Conservation (phyloP, 805 yeast species). For the Wickerhamiella nectarea region DNA sequence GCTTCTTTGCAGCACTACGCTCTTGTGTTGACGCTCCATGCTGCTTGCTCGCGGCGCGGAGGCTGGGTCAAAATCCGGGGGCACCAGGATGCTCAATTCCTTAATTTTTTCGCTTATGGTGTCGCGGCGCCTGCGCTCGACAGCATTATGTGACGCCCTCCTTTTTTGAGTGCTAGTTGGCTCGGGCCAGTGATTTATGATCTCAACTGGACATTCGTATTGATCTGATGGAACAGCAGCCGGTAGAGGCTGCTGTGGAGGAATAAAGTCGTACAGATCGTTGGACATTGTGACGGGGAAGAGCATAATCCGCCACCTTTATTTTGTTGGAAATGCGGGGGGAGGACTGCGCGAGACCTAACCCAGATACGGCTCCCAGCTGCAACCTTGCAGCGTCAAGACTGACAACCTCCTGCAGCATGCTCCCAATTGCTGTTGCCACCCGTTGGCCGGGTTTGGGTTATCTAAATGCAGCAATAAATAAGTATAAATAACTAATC, state of each 20-base stretch:
- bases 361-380: not conserved
- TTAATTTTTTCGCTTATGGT: constrained; percentile 77
- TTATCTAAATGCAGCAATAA: not conserved
- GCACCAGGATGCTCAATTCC: constrained; percentile 68
- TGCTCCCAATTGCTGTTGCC: too few species aligned
- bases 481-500: not conserved
- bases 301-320: not conserved
- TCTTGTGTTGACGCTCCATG: constrained; percentile 62
- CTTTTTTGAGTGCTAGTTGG: constrained; percentile 49
- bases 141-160: constrained; percentile 86
- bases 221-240: too few species aligned
- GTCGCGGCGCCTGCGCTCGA: constrained; percentile 83
- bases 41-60: not conserved
- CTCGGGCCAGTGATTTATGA: not conserved
- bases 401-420: too few species aligned
- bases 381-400: too few species aligned
- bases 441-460: too few species aligned
- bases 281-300: not conserved
- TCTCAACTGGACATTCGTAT: not conserved
- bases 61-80: constrained; percentile 31
- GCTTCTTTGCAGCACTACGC: constrained; percentile 58
- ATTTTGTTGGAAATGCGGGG: not conserved
- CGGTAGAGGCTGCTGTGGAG: not conserved
- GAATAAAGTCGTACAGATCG: not conserved
- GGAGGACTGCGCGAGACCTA: not conserved